Evolutionary conservation across 2,329 filamentous ascomycete genomes (phyloP).

Genomic region (Colletotrichum liaoningense): DNA sequence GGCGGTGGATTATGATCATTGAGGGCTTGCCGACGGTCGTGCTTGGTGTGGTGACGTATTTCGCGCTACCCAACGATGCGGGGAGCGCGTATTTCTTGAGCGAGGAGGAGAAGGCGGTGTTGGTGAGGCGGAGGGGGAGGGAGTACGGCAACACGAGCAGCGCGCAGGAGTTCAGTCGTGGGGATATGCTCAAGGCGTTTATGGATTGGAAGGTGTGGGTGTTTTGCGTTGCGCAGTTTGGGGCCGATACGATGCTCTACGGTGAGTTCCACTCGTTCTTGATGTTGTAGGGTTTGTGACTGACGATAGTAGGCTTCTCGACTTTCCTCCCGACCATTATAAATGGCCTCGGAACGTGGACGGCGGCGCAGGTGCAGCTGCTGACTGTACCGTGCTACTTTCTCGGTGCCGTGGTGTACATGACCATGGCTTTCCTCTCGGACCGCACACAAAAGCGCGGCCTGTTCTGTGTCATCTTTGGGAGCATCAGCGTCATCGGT

Average conservation of each 20-base stretch:
- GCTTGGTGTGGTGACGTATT: slow-evolving; percentile 63
- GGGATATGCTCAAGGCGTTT: slow-evolving; percentile 74
- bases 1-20: slow-evolving; percentile 78
- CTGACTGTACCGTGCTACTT: slow-evolving; percentile 74
- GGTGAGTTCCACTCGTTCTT: slow-evolving; percentile 44
- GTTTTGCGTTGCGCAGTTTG: slow-evolving; percentile 78
- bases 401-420: slow-evolving; percentile 75
- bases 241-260: slow-evolving; percentile 81
- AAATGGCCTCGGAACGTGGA: slow-evolving; percentile 64
- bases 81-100: slow-evolving; percentile 39
- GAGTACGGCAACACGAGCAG: slow-evolving; percentile 62
- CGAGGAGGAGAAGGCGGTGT: slow-evolving; percentile 48
- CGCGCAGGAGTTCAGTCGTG: slow-evolving; percentile 60
- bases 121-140: slow-evolving; percentile 41
- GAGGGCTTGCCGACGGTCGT: slow-evolving; percentile 60
- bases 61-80: slow-evolving; percentile 65
- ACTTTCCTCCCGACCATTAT: slow-evolving; percentile 76
- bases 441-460: slow-evolving; percentile 71
- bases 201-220: slow-evolving; percentile 82
- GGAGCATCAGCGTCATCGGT: slow-evolving; percentile 64
- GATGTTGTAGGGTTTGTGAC: neutral
- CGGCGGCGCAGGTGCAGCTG: slow-evolving; percentile 66
- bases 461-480: slow-evolving; percentile 63
- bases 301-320: slow-evolving; percentile 57
- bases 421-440: slow-evolving; percentile 73